Conservation (phyloP, 2,329 filamentous ascomycete genomes). For the Mycosphaerella arachidis region DNA sequence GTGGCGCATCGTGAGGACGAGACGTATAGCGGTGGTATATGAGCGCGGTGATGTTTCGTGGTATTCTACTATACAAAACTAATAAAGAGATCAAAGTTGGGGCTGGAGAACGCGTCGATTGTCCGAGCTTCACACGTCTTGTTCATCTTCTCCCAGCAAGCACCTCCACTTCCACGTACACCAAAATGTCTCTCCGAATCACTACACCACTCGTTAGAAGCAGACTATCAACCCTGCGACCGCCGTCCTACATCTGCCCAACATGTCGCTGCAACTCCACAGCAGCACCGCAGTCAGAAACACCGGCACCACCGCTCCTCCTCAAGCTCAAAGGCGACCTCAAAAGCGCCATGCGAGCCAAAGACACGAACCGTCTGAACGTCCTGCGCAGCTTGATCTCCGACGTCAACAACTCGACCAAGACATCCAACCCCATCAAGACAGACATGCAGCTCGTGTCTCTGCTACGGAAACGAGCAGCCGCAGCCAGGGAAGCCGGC, state of each 20-base stretch:
- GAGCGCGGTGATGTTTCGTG: background rate
- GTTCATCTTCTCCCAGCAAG: background rate
- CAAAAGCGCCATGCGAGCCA: conserved; percentile 46
- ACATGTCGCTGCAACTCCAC: conserved; percentile 26
- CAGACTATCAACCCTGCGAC: conserved; percentile 4
- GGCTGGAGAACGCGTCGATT: background rate
- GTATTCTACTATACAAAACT: background rate
- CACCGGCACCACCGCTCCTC: conserved; percentile 38
- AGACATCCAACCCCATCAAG: conserved; percentile 64
- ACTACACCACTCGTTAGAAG: conserved; percentile 14
- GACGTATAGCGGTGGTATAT: background rate
- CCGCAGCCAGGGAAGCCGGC: conserved; percentile 54
- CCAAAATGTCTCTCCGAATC: conserved; percentile 1
- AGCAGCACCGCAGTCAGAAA: conserved; percentile 20
- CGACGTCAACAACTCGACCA: conserved; percentile 69
- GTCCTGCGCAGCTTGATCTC: conserved; percentile 66
- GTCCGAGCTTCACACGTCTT: background rate
- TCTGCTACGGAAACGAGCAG: conserved; percentile 61
- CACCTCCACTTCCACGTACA: background rate
- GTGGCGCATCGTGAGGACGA: background rate
- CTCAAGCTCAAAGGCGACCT: conserved; percentile 44
- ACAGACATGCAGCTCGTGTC: conserved; percentile 66
- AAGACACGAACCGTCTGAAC: conserved; percentile 55
- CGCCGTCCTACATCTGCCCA: conserved; percentile 19
- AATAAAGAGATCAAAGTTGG: background rate